Evolutionary conservation across 495 filamentous ascomycete species (phyloP).

Genomic region (Penicillium mononematosum): DNA sequence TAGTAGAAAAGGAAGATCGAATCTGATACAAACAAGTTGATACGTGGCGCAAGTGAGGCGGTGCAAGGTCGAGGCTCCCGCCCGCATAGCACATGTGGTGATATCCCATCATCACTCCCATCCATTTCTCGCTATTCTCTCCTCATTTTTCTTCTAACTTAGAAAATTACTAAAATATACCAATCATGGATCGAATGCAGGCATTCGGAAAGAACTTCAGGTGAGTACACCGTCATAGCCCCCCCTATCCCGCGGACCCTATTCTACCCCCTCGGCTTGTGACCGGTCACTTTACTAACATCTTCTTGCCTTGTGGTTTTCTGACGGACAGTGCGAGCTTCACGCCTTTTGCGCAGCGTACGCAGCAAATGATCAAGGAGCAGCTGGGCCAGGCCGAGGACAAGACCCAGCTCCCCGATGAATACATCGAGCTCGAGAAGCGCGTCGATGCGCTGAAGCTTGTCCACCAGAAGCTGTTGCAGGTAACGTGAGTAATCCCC

Average conservation of each 20-base stretch:
- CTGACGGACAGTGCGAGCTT: slow-evolving; percentile 56
- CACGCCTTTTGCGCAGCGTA: slow-evolving; percentile 88
- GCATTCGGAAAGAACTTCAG: slow-evolving; percentile 74
- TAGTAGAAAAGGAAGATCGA: not conserved
- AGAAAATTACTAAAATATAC: not conserved
- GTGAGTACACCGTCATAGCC: slow-evolving; percentile 39
- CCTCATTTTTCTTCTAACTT: slow-evolving; percentile 5
- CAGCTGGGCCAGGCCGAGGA: slow-evolving; percentile 94
- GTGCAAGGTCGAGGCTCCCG: slow-evolving; percentile 22
- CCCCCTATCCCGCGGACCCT: slow-evolving; percentile 9
- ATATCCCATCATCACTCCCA: slow-evolving; percentile 14
- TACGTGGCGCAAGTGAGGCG: slow-evolving; percentile 32
- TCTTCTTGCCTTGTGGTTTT: slow-evolving; percentile 24
- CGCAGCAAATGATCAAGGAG: slow-evolving; percentile 95
- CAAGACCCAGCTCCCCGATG: slow-evolving; percentile 94
- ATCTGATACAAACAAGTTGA: not conserved
- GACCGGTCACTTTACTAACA: slow-evolving; percentile 27
- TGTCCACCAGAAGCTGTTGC: slow-evolving; percentile 93
- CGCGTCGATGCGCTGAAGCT: slow-evolving; percentile 96
- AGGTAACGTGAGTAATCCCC: slow-evolving; percentile 75
- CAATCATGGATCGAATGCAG: slow-evolving; percentile 67
- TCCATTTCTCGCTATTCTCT: slow-evolving; percentile 2
- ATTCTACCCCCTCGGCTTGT: slow-evolving; percentile 14
- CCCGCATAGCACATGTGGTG: slow-evolving; percentile 14
- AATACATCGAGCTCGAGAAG: slow-evolving; percentile 98